Conservation (phyloP, 306 rosid species). For the Erythrophleum fordii region DNA sequence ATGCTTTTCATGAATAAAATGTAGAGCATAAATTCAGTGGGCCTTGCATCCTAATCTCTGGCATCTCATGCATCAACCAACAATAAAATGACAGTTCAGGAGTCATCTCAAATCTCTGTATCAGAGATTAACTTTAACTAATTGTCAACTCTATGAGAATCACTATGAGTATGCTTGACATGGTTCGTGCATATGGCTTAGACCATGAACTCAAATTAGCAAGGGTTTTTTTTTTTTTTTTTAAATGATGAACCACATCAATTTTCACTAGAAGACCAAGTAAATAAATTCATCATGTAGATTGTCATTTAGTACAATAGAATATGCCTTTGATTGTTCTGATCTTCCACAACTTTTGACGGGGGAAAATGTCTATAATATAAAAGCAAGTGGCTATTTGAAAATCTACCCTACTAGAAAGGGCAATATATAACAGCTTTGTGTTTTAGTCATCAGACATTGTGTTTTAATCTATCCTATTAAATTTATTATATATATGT, state of each 20-base stretch:
- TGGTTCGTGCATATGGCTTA: neutral
- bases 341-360: neutral
- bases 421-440: too few relatives aligned
- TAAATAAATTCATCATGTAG: neutral
- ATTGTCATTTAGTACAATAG: neutral
- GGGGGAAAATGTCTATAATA: neutral
- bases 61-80: neutral
- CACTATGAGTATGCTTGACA: neutral
- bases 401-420: neutral
- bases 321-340: neutral
- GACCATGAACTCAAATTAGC: neutral
- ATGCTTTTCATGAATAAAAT: neutral
- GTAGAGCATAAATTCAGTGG: neutral
- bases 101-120: neutral
- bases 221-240: too few relatives aligned
- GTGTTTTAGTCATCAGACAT: too few relatives aligned
- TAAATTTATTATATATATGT: too few relatives aligned
- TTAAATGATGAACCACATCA: neutral
- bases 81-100: neutral
- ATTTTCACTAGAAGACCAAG: neutral
- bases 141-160: neutral
- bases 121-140: neutral
- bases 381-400: neutral
- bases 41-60: neutral
- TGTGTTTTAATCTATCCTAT: too few relatives aligned